phyloP scores from a whole-genome alignment of 139 green algal genomes.

The Klebsormidium nitens region DNA sequence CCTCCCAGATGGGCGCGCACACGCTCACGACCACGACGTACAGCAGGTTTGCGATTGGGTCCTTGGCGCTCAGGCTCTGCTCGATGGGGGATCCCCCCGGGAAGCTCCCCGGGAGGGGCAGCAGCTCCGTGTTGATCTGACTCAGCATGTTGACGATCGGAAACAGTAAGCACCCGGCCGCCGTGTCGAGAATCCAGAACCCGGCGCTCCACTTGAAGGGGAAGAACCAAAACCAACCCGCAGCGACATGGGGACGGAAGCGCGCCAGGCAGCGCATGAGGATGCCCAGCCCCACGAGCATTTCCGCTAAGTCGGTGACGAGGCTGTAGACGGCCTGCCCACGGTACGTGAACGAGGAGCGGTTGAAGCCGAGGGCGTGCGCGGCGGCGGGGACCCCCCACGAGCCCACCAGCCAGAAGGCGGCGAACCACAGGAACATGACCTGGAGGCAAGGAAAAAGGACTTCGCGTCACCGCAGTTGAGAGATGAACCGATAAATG shows the following conservation, averaged over 20 bases:
- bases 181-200: slow-evolving; percentile 25
- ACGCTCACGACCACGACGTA: slow-evolving; percentile 72
- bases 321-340: slow-evolving; percentile 69
- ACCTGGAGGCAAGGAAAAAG: slow-evolving; percentile 44
- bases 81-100: slow-evolving; percentile 37
- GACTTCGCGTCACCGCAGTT: not conserved
- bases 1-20: slow-evolving; percentile 87
- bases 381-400: slow-evolving; percentile 52
- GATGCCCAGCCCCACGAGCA: slow-evolving; percentile 59
- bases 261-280: slow-evolving; percentile 53
- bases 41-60: slow-evolving; percentile 57
- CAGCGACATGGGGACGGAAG: too few species aligned
- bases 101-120: slow-evolving; percentile 3
- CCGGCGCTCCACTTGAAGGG: slow-evolving; percentile 31
- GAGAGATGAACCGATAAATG: too few species aligned
- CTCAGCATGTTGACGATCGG: slow-evolving; percentile 32
- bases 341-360: slow-evolving; percentile 35
- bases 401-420: slow-evolving; percentile 71
- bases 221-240: too few species aligned
- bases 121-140: slow-evolving; percentile 26
- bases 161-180: slow-evolving; percentile 20
- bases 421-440: slow-evolving; percentile 76
- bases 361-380: slow-evolving; percentile 48
- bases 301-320: slow-evolving; percentile 61
- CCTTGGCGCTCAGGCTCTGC: slow-evolving; percentile 39